Conservation (phyloP, 768 basidiomycete genomes). For the Gyrodon lividus region DNA sequence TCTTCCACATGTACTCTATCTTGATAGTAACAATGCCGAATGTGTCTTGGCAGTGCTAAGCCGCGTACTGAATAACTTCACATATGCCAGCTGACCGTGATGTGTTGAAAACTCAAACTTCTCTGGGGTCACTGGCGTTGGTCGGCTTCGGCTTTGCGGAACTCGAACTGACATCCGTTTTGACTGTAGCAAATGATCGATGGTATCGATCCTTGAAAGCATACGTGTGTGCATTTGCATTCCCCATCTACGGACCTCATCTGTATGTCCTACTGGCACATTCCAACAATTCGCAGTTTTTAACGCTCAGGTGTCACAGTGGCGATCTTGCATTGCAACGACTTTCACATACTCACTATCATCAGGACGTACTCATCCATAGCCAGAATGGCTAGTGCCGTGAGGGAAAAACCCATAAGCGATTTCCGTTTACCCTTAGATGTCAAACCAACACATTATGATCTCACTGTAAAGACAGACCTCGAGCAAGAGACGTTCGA, state of each 20-base stretch:
- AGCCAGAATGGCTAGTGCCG: slow-evolving; percentile 10
- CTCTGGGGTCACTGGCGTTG: too few species aligned
- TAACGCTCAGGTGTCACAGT: not conserved
- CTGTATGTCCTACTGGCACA: not conserved
- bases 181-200: slow-evolving; percentile 2
- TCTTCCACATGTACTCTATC: not conserved
- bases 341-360: not conserved
- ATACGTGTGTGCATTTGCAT: slow-evolving; percentile 2
- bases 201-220: slow-evolving; percentile 13
- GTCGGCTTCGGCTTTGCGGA: too few species aligned
- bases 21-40: not conserved
- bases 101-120: too few species aligned
- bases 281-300: not conserved
- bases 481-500: slow-evolving; percentile 72
- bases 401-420: slow-evolving; percentile 2
- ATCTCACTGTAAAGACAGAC: slow-evolving; percentile 78
- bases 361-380: slow-evolving; percentile 9
- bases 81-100: too few species aligned
- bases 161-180: too few species aligned
- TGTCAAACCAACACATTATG: slow-evolving; percentile 74
- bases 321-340: not conserved
- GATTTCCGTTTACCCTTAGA: slow-evolving; percentile 59
- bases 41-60: not conserved
- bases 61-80: too few species aligned
- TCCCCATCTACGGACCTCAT: not conserved